These are phyloP conservation scores for Aurinia saxatilis DNA, from an alignment of 345 rosid species.

Conservation along the genomic window DNA sequence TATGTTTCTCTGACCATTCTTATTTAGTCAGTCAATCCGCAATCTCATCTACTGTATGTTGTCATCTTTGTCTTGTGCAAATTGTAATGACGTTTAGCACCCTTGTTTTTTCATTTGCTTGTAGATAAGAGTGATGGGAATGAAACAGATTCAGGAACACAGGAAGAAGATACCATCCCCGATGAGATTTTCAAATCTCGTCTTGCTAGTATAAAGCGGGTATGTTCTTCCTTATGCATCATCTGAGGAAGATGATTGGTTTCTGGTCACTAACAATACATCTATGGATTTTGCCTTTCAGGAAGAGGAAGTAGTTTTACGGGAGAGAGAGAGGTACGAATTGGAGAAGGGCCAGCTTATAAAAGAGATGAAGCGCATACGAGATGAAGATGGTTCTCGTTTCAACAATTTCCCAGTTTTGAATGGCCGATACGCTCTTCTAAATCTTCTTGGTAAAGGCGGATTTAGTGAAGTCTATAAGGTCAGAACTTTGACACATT, in stretches of 20 bases:
- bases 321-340: constrained; percentile 97
- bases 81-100: constrained; percentile 1
- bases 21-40: constrained; percentile 1
- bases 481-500: constrained; percentile 50
- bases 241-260: not conserved
- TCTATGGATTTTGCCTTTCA: constrained; percentile 28
- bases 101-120: constrained; percentile 25
- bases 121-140: constrained; percentile 79
- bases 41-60: not conserved
- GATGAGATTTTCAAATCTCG: constrained; percentile 98
- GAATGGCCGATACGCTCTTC: constrained; percentile 76
- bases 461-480: constrained; percentile 99
- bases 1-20: constrained; percentile 3
- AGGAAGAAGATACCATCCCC: constrained; percentile 85
- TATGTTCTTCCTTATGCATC: constrained; percentile 35
- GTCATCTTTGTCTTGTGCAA: constrained; percentile 1
- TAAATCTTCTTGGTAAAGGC: constrained; percentile 98
- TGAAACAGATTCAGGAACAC: constrained; percentile 68
- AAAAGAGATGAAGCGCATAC: constrained; percentile 94
- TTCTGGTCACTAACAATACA: not conserved
- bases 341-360: constrained; percentile 95
- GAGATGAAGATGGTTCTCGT: constrained; percentile 99
- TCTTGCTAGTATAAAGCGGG: constrained; percentile 88
- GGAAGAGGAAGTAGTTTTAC: constrained; percentile 89
- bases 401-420: constrained; percentile 94